Conservation (phyloP, 805 yeast genomes). For the Tetrapisispora namnaoensis region DNA sequence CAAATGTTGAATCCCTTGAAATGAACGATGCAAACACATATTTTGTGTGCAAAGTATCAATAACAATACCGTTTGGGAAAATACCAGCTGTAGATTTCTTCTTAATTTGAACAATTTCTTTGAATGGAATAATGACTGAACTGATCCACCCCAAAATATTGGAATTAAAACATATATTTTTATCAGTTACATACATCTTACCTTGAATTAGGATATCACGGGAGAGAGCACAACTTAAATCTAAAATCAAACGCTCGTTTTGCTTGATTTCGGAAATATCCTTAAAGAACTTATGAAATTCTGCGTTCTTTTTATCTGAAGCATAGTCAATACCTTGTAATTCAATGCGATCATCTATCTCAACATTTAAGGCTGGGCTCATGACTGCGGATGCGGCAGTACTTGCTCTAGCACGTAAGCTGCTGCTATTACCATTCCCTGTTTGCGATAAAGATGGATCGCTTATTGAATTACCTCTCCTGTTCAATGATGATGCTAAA, state of each 20-base stretch:
- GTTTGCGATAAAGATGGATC: not conserved
- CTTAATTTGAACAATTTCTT: conserved; percentile 53
- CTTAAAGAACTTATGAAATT: conserved; percentile 51
- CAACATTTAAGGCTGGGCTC: conserved; percentile 13
- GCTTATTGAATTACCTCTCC: conserved; percentile 8
- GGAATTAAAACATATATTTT: conserved; percentile 52
- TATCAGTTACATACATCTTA: conserved; percentile 46
- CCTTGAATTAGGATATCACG: conserved; percentile 63
- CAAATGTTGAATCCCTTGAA: conserved; percentile 44
- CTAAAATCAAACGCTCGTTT: conserved; percentile 46
- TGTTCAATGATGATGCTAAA: conserved; percentile 12
- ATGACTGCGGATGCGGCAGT: conserved; percentile 11
- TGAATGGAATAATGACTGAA: conserved; percentile 44
- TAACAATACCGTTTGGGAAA: conserved; percentile 59
- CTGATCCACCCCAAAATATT: conserved; percentile 62
- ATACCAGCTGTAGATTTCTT: conserved; percentile 57
- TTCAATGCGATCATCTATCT: conserved; percentile 8
- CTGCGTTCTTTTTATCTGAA: conserved; percentile 43
- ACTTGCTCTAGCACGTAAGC: conserved; percentile 12
- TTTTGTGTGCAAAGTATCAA: conserved; percentile 52
- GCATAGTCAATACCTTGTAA: conserved; percentile 29
- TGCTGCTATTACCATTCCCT: not conserved
- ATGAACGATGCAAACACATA: conserved; percentile 58
- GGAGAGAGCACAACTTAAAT: conserved; percentile 55
- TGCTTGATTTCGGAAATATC: conserved; percentile 33